A percentile compares a stretch with the other conserved stretches of the same genome.
These are phyloP conservation scores for Bromus sterilis DNA, from an alignment of 176 grass and related monocot species.

Conservation along the genomic window DNA sequence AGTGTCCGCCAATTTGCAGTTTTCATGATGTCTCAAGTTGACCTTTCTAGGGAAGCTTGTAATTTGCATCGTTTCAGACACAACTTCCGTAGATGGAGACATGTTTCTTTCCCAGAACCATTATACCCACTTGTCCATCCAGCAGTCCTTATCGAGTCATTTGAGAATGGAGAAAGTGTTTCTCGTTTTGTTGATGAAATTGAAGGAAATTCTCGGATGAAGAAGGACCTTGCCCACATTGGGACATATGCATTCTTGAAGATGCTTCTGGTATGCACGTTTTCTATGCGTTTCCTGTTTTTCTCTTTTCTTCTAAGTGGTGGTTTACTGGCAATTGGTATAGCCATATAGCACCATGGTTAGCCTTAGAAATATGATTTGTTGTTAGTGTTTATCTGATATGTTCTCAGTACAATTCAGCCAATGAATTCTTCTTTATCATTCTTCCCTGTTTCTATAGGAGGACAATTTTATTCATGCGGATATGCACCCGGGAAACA, in stretches of 20 bases:
- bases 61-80: conserved; percentile 90
- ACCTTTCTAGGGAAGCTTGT: conserved; percentile 90
- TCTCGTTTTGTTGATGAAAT: conserved; percentile 66
- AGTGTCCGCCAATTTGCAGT: conserved; percentile 86
- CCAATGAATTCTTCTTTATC: background rate
- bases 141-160: conserved; percentile 95
- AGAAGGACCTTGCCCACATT: conserved; percentile 72
- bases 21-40: conserved; percentile 98
- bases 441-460: conserved; percentile 29
- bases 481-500: conserved; percentile 97
- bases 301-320: background rate
- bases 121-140: conserved; percentile 96
- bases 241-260: conserved; percentile 94
- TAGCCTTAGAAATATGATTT: background rate
- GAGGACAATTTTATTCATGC: conserved; percentile 99
- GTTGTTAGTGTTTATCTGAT: background rate
- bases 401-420: background rate
- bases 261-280: conserved; percentile 80
- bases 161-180: conserved; percentile 96
- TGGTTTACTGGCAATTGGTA: background rate
- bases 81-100: conserved; percentile 89
- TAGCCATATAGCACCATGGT: background rate
- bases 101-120: conserved; percentile 88
- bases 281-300: background rate
- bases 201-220: conserved; percentile 58